These are phyloP conservation scores for Artemisia argyi DNA, from an alignment of 129 eudicot genomes.

Conservation along the genomic window DNA sequence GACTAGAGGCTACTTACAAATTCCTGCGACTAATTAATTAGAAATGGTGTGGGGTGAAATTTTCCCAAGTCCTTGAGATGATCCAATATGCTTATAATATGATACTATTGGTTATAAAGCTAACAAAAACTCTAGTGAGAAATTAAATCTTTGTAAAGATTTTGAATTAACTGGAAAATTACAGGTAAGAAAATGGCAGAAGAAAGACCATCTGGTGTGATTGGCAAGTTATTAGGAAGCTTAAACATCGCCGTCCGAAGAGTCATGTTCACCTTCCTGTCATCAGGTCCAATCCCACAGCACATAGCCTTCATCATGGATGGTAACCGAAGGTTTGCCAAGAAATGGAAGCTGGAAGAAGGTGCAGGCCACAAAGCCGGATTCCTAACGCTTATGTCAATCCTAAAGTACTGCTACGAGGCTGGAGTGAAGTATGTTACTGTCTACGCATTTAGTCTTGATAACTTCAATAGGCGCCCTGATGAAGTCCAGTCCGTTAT, in stretches of 20 bases:
- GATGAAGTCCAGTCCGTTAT: constrained; percentile 58
- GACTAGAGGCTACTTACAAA: no score
- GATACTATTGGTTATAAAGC: no score
- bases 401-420: constrained; percentile 68
- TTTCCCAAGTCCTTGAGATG: no score
- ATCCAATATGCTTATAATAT: no score
- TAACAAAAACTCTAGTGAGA: no score
- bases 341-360: constrained; percentile 47
- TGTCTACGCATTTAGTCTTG: constrained; percentile 65
- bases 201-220: constrained; percentile 26
- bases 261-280: constrained; percentile 40
- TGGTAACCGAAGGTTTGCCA: constrained; percentile 67
- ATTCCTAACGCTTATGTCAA: constrained; percentile 57
- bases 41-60: no score
- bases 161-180: no score
- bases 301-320: constrained; percentile 76
- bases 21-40: no score
- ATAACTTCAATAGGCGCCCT: constrained; percentile 58
- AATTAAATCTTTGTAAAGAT: no score
- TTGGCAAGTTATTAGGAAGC: constrained; percentile 38
- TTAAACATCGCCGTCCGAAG: constrained; percentile 32
- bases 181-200: constrained; percentile 24
- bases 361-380: constrained; percentile 83
- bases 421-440: constrained; percentile 56
- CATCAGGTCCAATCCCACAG: constrained; percentile 61